Base-by-base conservation (phyloP, 2,329 filamentous ascomycete genomes). In the Phaeosphaeria sp. region DNA sequence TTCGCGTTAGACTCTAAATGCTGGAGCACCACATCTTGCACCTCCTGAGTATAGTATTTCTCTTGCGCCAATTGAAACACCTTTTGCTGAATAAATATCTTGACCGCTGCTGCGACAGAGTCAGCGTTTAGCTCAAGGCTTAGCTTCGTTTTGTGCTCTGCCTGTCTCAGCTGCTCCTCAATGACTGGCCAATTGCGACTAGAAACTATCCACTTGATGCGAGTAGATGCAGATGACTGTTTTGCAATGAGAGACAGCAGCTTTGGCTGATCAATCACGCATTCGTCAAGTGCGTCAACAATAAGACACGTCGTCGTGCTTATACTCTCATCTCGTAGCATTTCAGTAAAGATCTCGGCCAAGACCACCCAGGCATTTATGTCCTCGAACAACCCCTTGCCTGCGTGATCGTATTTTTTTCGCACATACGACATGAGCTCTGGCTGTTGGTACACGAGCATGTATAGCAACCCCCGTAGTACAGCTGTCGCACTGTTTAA, bases 401-500 rank as follows among this genome's bases (percentile, higher is more conserved):
- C 54, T 17, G 54, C 50, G 10, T 48, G 30, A 30, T 60, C 54
- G 43, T 81, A 78, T 43, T 72, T 69, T 10, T 68, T 41, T 1
- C 51, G 44, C 5, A 48, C 33, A n/a, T 55, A 36, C 13, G 20
- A 50, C 60, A 52, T 0, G 0, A 82, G 71, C 5, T 59, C 64
- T 20, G 68, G 71, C 1, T 79, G 64, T 52, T 78, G 66, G 0
- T 58, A 36, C 3, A 78, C 50, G 0, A 85, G 68, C 10, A 77
- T 44, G 36, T 73, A 82, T 0, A 83, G 70, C 0, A 84, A 67
- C 0, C 82, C 80, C 0, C 78, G 74, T 1, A 84, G 58, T 0
- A 83, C 76, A 36, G 30, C 30, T 15, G 30, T 36, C 6, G 30
- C 30, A 36, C 9, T 27, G 25, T 27, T 27, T 5, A 27, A 9